Percentiles rank a stretch among this genome's conserved stretches.
Evolutionary conservation across 2,329 filamentous ascomycete species (phyloP).

Genomic region (Lomentospora prolificans): DNA sequence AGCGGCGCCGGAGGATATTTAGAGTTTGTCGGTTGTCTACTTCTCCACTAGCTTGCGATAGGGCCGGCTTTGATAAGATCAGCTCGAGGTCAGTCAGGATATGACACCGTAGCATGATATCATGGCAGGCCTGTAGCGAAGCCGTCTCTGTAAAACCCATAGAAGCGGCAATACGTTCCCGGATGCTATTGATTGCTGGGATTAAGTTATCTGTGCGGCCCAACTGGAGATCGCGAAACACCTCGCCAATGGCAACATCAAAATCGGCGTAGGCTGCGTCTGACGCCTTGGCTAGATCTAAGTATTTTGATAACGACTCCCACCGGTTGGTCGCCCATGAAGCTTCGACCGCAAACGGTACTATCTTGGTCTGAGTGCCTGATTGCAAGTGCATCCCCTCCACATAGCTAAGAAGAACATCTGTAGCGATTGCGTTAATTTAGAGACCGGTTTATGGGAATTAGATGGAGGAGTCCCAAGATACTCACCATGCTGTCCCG

Average conservation of each 20-base stretch:
- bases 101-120: constrained; percentile 77
- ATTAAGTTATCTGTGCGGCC: constrained; percentile 38
- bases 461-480: background rate
- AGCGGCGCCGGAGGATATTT: constrained; percentile 45
- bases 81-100: constrained; percentile 79
- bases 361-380: constrained; percentile 48
- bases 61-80: constrained; percentile 39
- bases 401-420: constrained; percentile 77
- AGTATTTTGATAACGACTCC: constrained; percentile 61
- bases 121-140: constrained; percentile 76
- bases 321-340: constrained; percentile 85
- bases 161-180: constrained; percentile 60
- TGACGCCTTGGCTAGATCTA: constrained; percentile 26
- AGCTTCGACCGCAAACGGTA: constrained; percentile 82
- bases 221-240: constrained; percentile 50
- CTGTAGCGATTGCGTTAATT: constrained; percentile 28
- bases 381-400: constrained; percentile 57
- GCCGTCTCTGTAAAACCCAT: constrained; percentile 68
- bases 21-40: constrained; percentile 24
- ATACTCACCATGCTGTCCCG: constrained; percentile 76
- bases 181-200: constrained; percentile 47
- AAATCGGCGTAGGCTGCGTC: constrained; percentile 51
- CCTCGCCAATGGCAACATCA: constrained; percentile 63
- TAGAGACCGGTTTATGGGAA: background rate
- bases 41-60: constrained; percentile 29